Evolutionary conservation across 1,139 yeast genomes (phyloP).

Genomic region (Debaryomyces coudertii): DNA sequence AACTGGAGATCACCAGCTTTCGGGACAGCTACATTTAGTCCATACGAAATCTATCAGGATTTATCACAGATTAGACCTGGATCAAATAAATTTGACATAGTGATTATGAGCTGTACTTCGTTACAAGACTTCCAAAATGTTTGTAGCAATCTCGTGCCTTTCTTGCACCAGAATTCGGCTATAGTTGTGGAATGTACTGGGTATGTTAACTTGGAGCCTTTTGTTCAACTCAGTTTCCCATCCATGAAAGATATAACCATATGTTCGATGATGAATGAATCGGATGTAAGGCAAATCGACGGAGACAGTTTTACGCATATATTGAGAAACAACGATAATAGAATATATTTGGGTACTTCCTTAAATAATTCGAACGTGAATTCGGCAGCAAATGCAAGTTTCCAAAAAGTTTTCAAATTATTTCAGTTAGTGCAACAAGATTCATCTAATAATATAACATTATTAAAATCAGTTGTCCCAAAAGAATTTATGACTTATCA

Average conservation of each 20-base stretch:
- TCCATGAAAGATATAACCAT: slow-evolving; percentile 41
- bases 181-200: slow-evolving; percentile 71
- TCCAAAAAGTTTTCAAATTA: slow-evolving; percentile 34
- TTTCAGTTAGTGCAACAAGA: slow-evolving; percentile 40
- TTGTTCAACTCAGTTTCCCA: slow-evolving; percentile 46
- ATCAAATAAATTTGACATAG: slow-evolving; percentile 34
- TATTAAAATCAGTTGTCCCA: slow-evolving; percentile 53
- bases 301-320: slow-evolving; percentile 30
- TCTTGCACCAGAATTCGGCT: slow-evolving; percentile 41
- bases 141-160: slow-evolving; percentile 31
- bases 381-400: slow-evolving; percentile 21
- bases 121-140: slow-evolving; percentile 46
- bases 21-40: slow-evolving; percentile 25
- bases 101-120: slow-evolving; percentile 39
- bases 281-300: slow-evolving; percentile 54
- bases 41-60: slow-evolving; percentile 24
- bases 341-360: slow-evolving; percentile 46
- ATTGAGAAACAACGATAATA: slow-evolving; percentile 35
- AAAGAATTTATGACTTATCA: slow-evolving; percentile 71
- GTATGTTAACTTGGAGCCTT: slow-evolving; percentile 71
- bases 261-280: slow-evolving; percentile 65
- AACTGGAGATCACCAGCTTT: slow-evolving; percentile 20
- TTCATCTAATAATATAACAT: slow-evolving; percentile 37
- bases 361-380: slow-evolving; percentile 16
- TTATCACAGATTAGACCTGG: slow-evolving; percentile 22